Evolutionary conservation across 129 eudicot genomes (phyloP).

Genomic region (Centella asiatica): DNA sequence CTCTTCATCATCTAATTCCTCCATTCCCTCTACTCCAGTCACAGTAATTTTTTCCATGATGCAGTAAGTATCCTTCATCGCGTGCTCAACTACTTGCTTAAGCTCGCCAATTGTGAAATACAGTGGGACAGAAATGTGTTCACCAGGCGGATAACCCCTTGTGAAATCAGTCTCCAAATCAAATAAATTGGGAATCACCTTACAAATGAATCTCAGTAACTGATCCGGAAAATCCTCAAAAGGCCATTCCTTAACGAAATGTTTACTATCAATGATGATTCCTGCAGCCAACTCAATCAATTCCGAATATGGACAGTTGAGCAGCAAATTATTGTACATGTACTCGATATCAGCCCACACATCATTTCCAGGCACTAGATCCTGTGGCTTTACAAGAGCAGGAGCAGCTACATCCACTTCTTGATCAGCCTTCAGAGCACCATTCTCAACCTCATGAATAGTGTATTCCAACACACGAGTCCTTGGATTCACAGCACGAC

Average conservation of each 20-base stretch:
- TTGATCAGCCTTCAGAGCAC: slow-evolving; percentile 9
- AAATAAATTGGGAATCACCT: slow-evolving; percentile 22
- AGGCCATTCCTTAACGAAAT: slow-evolving; percentile 73
- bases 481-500: slow-evolving; percentile 42
- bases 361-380: slow-evolving; percentile 20
- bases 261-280: slow-evolving; percentile 47
- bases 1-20: slow-evolving; percentile 44
- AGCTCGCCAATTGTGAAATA: slow-evolving; percentile 58
- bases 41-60: slow-evolving; percentile 52
- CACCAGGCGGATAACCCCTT: slow-evolving; percentile 25
- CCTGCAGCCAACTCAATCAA: slow-evolving; percentile 31
- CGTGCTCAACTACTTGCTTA: slow-evolving; percentile 34
- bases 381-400: slow-evolving; percentile 13
- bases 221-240: slow-evolving; percentile 55
- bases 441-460: slow-evolving; percentile 35
- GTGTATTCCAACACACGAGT: slow-evolving; percentile 62
- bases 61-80: slow-evolving; percentile 70
- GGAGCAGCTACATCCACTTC: background rate
- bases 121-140: slow-evolving; percentile 50
- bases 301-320: slow-evolving; percentile 38
- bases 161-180: slow-evolving; percentile 16
- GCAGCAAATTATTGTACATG: slow-evolving; percentile 42
- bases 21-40: slow-evolving; percentile 39
- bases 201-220: slow-evolving; percentile 48
- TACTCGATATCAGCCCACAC: slow-evolving; percentile 35